Evolutionary conservation across 176 grass and related monocot genomes (phyloP), one percentile per base, ranked within the genome.

Genomic region (Ampelocalamus luodianensis): DNA sequence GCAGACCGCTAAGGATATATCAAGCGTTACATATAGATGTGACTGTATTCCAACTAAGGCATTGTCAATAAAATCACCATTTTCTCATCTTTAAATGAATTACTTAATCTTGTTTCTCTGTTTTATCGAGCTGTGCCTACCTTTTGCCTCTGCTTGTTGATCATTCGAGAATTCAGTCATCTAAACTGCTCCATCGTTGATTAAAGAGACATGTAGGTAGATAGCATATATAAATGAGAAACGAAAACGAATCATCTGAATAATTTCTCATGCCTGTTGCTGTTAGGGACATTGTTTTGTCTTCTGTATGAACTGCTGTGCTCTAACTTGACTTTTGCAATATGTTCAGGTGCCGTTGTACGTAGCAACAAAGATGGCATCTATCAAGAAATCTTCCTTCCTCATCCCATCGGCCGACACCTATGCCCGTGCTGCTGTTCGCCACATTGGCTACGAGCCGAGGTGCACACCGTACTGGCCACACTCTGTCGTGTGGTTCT

Each of bases 361-460:
- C 0, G 95, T 97, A 58, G 95, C 95, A 22, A 97, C 95, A 54
- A 97, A 92, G 88, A 94, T 97, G 95, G 88, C 95, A 37, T 94
- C 92, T 10, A 92, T 97, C 78, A 90, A 69, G 85, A 94, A 56
- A 42, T 94, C 95, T 17, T 94, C 95, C 11, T 92, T 97, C 63
- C 48, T 97, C 29, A 85, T 92, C 40, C 95, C 95, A 48, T 97
- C 95, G 4, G 83, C 95, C 11, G 90, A 97, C 45, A 91, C 90
- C 3, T 97, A 97, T 51, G 92, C 95, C 59, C 87, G 78, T 53
- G 83, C 92, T 10, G 95, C 88, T 12, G 46, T 97, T 63, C 86
- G 78, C 55, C 89, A 90, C 85, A 94, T 97, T 20, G 95, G 95
- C 42, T 97, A 97, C 15, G 90, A 97, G 74, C 85, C 92, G 3